Conservation (phyloP, 2,329 filamentous ascomycete species). For the Fusarium humuli region DNA sequence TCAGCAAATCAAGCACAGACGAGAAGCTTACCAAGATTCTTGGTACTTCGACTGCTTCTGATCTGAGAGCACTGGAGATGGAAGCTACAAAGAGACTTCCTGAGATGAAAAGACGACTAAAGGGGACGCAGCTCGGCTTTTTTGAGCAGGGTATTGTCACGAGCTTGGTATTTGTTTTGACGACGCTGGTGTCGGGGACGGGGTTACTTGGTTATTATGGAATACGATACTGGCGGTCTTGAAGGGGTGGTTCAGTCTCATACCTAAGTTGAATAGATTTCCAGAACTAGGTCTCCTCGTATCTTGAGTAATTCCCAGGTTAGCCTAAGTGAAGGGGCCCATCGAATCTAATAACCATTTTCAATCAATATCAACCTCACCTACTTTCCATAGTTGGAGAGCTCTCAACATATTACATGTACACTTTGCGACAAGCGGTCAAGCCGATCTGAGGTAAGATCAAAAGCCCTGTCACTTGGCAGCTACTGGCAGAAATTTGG, state of each 20-base stretch:
- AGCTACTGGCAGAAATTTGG: too few relatives aligned
- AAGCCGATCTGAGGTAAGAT: too few relatives aligned
- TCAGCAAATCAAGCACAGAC: neutral
- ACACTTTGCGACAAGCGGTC: too few relatives aligned
- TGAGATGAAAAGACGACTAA: conserved; percentile 21
- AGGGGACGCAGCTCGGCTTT: conserved; percentile 20
- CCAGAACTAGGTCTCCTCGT: too few relatives aligned
- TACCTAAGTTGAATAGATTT: neutral
- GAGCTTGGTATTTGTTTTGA: conserved; percentile 15
- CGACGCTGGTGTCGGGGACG: conserved; percentile 20
- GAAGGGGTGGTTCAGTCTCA: neutral
- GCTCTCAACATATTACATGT: too few relatives aligned
- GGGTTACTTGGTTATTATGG: conserved; percentile 27
- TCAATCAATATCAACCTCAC: too few relatives aligned
- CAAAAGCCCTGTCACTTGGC: fast-evolving
- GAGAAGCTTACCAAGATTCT: neutral
- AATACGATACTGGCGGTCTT: conserved; percentile 11
- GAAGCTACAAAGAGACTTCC: conserved; percentile 17
- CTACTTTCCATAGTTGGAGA: too few relatives aligned
- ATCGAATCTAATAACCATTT: too few relatives aligned
- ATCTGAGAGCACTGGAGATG: neutral
- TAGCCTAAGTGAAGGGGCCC: fast-evolving
- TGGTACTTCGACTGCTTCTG: neutral
- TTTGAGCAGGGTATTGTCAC: conserved; percentile 38
- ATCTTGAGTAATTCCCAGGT: too few relatives aligned